Percentiles rank a stretch among this genome's conserved stretches.
Evolutionary conservation across 495 filamentous ascomycete genomes (phyloP).

Genomic region (Talaromyces nanjingensis): DNA sequence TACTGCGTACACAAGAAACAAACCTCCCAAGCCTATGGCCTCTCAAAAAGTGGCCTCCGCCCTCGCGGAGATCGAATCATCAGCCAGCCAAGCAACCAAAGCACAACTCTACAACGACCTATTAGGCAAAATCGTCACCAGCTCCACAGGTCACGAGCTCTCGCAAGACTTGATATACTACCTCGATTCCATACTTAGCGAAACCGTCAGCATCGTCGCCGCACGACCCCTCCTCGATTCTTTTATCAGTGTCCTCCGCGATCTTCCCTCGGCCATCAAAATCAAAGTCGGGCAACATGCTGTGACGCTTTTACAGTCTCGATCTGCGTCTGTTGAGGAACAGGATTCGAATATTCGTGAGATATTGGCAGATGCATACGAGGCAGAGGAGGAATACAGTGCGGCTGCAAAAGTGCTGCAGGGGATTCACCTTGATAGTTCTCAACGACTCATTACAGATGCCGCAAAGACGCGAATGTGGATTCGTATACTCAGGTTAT

Average conservation of each 20-base stretch:
- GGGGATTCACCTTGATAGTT: slow-evolving; percentile 80
- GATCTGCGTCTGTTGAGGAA: slow-evolving; percentile 76
- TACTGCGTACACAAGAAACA: not conserved
- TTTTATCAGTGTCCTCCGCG: slow-evolving; percentile 54
- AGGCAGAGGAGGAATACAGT: slow-evolving; percentile 71
- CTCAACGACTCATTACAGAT: slow-evolving; percentile 73
- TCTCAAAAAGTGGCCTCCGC: slow-evolving; percentile 50
- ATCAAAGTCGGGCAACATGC: slow-evolving; percentile 66
- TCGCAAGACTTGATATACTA: slow-evolving; percentile 62
- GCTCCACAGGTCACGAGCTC: slow-evolving; percentile 46
- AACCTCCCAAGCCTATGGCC: slow-evolving; percentile 36
- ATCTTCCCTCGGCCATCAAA: slow-evolving; percentile 52
- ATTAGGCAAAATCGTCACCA: slow-evolving; percentile 54
- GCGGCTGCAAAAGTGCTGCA: slow-evolving; percentile 70
- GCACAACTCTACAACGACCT: slow-evolving; percentile 58
- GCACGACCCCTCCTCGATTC: slow-evolving; percentile 62
- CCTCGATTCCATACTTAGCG: slow-evolving; percentile 58
- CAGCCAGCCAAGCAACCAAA: slow-evolving; percentile 45
- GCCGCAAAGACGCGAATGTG: slow-evolving; percentile 73
- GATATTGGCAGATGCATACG: slow-evolving; percentile 75
- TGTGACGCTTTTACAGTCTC: slow-evolving; percentile 55
- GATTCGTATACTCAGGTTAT: slow-evolving; percentile 91
- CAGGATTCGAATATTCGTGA: slow-evolving; percentile 71
- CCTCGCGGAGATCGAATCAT: slow-evolving; percentile 47
- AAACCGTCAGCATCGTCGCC: slow-evolving; percentile 66